These are phyloP conservation scores for Mucor racemosus DNA, from an alignment of 371 early-diverging fungal species.

Conservation along the genomic window DNA sequence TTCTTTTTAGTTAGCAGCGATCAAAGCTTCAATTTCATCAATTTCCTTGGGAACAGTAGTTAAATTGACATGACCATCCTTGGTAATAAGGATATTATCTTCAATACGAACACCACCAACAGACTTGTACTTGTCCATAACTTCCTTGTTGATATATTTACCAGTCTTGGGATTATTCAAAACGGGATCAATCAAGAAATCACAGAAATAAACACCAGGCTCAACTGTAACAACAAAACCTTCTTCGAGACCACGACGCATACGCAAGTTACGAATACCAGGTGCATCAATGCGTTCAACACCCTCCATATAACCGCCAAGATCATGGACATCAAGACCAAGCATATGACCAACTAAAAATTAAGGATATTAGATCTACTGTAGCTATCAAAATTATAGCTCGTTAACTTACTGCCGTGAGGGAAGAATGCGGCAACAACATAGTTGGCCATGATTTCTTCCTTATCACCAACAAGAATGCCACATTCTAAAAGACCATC, in stretches of 20 bases:
- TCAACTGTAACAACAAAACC: conserved; percentile 94
- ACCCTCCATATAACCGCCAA: conserved; percentile 87
- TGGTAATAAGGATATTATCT: conserved; percentile 83
- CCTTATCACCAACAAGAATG: conserved; percentile 71
- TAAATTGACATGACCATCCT: conserved; percentile 71
- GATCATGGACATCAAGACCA: conserved; percentile 89
- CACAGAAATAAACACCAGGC: conserved; percentile 83
- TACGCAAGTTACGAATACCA: conserved; percentile 84
- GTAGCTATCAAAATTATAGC: neutral
- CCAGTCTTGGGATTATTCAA: conserved; percentile 59
- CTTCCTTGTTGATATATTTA: conserved; percentile 73
- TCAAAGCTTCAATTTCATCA: conserved; percentile 70
- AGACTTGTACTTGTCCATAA: conserved; percentile 67
- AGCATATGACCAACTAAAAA: conserved; percentile 62
- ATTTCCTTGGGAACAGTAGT: conserved; percentile 80
- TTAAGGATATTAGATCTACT: conserved; percentile 16
- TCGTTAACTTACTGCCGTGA: conserved; percentile 71
- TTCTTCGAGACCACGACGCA: conserved; percentile 78
- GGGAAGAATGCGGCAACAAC: conserved; percentile 91
- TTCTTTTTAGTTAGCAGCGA: conserved; percentile 8
- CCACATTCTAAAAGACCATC: conserved; percentile 80
- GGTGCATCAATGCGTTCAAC: conserved; percentile 79
- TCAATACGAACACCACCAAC: conserved; percentile 96
- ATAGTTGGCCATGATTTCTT: conserved; percentile 70
- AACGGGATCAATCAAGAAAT: conserved; percentile 62